Base-by-base conservation (phyloP, 768 basidiomycete genomes). In the Boletus fagicola region DNA sequence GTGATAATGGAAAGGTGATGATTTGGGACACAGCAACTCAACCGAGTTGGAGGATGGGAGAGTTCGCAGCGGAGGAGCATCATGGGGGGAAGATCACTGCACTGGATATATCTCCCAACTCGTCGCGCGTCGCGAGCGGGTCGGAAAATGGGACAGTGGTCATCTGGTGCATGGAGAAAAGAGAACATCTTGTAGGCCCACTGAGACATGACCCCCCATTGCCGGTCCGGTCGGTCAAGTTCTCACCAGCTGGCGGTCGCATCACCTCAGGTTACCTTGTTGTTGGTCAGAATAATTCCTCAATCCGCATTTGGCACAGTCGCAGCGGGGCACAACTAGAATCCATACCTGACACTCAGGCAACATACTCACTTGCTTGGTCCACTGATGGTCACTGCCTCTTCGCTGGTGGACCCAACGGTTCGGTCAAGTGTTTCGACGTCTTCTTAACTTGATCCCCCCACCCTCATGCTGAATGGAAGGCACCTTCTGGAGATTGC, bases 301-400 rank as follows among this genome's bases (percentile, higher is more conserved):
- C 51, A 10, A 20, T 62, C 20, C 43, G 20, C 30, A 49, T 65
- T 28, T 65, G 64, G 64, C 57, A 60, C 40, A 52, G 42, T 51
- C 42, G 20, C 8, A 62, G 60, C 2, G 56, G 58, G 10, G 49
- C 20, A 1, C 51, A 28, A 15, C 20, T 65, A 22, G 35, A 3
- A 20, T 51, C 58, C 1, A 51, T 58, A 36, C 44, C 31, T 1
- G 39, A 51, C 16, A 15, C 24, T 18, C 18, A 47, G 5, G 9
- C 35, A 3, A 51, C 60, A 2, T 42, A 42, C 30, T 65, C 65
- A 2, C 56, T 65, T 6, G 56, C 57, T 28, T 65, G 65, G 65
- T 60, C 65, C 24, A 8, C 2, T 20, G 58, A 65, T n/a, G 49
- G 61, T 33, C 63, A 43, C 2, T 49, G 56, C 31, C 31, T 65